Evolutionary conservation across 2,329 filamentous ascomycete species (phyloP).

Genomic region (Aspergillus hortae): DNA sequence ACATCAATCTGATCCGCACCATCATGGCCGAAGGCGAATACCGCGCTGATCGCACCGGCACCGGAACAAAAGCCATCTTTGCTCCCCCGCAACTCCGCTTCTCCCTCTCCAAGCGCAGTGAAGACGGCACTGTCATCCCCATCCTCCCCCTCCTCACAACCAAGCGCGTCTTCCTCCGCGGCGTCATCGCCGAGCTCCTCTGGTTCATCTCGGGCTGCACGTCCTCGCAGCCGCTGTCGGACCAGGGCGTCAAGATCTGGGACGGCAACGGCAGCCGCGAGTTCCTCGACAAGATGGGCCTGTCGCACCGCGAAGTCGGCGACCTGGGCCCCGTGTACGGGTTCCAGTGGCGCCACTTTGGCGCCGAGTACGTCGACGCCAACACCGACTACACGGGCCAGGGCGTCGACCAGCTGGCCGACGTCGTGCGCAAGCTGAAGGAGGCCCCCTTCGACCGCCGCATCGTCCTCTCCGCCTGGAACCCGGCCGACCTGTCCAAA

Average conservation of each 20-base stretch:
- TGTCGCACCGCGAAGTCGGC: slow-evolving; percentile 76
- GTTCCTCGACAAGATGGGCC: slow-evolving; percentile 81
- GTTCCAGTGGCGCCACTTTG: slow-evolving; percentile 98
- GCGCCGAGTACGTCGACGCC: slow-evolving; percentile 79
- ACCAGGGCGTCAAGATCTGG: slow-evolving; percentile 91
- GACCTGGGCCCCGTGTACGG: slow-evolving; percentile 96
- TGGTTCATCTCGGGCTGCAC: slow-evolving; percentile 92
- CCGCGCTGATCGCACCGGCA: slow-evolving; percentile 88
- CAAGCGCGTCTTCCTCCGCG: slow-evolving; percentile 90
- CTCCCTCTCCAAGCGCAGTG: slow-evolving; percentile 61
- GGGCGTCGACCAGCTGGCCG: slow-evolving; percentile 88
- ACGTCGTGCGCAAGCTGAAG: slow-evolving; percentile 82
- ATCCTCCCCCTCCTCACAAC: slow-evolving; percentile 92
- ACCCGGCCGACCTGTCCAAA: slow-evolving; percentile 75
- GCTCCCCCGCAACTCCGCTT: slow-evolving; percentile 86
- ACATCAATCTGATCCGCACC: slow-evolving; percentile 80
- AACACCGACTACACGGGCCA: slow-evolving; percentile 79
- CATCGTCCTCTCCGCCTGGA: slow-evolving; percentile 92
- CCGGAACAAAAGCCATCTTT: slow-evolving; percentile 85
- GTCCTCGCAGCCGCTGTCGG: slow-evolving; percentile 70
- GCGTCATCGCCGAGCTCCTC: slow-evolving; percentile 85
- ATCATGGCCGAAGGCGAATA: slow-evolving; percentile 82
- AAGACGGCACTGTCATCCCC: slow-evolving; percentile 46
- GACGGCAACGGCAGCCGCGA: slow-evolving; percentile 91
- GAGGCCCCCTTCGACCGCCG: slow-evolving; percentile 82